Evolutionary conservation across 495 filamentous ascomycete genomes (phyloP).

Genomic region (Talaromyces liani): DNA sequence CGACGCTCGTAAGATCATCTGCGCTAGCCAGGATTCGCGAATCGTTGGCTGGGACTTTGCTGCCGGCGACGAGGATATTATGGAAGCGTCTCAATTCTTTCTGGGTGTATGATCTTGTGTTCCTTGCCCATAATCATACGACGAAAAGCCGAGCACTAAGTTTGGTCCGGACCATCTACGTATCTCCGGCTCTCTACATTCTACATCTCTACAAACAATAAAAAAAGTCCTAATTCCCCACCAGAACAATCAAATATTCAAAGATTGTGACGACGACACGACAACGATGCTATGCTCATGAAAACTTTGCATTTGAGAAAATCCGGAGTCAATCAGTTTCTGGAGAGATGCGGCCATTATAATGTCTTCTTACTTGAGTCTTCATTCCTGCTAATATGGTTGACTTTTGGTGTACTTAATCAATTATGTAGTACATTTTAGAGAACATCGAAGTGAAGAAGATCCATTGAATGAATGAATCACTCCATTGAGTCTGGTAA

Average conservation of each 20-base stretch:
- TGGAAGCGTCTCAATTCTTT: constrained; percentile 77
- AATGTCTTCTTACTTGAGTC: background rate
- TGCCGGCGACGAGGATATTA: constrained; percentile 74
- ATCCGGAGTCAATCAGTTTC: background rate
- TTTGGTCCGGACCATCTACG: background rate
- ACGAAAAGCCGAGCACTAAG: background rate
- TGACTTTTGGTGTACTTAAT: background rate
- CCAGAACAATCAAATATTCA: background rate
- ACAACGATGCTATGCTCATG: background rate
- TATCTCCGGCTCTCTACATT: background rate
- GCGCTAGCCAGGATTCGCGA: constrained; percentile 79
- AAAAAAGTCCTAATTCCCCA: background rate
- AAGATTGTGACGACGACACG: background rate
- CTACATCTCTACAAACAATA: background rate
- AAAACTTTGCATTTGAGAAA: background rate
- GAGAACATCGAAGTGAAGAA: background rate
- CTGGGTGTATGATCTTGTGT: constrained; percentile 20
- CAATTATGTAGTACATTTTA: background rate
- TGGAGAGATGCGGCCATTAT: background rate
- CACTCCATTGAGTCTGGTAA: background rate
- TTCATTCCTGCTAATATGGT: background rate
- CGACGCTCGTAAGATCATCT: constrained; percentile 87
- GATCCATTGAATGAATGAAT: background rate
- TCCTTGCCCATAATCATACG: constrained; percentile 3
- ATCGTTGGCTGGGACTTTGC: constrained; percentile 99